Evolutionary conservation across 805 yeast species (phyloP).

Genomic region (Metschnikowia cubensis): DNA sequence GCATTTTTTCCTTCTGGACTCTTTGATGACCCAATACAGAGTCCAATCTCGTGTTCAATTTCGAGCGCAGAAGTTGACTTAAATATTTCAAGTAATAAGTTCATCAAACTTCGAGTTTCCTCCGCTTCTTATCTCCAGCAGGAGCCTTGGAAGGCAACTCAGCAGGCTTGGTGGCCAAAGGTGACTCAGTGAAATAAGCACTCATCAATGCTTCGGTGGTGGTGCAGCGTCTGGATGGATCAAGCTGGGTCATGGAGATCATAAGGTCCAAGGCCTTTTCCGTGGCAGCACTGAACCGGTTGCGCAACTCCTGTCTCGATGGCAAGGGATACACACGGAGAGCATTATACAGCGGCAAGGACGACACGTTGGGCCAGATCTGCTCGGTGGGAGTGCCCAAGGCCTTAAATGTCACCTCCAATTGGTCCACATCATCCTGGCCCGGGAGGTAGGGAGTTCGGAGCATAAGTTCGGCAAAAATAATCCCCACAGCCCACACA

Average conservation of each 20-base stretch:
- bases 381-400: conserved; percentile 93
- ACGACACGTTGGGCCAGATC: conserved; percentile 85
- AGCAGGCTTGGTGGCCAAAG: conserved; percentile 67
- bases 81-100: no score
- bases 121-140: conserved; percentile 16
- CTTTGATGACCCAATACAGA: no score
- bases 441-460: conserved; percentile 96
- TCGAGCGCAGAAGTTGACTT: no score
- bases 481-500: conserved; percentile 48
- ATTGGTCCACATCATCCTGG: conserved; percentile 80
- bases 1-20: no score
- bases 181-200: conserved; percentile 67
- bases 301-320: conserved; percentile 70
- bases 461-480: conserved; percentile 93
- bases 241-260: conserved; percentile 66
- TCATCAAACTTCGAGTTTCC: conserved; percentile 11
- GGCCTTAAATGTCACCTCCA: conserved; percentile 91
- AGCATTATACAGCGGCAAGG: conserved; percentile 71
- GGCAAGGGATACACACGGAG: conserved; percentile 80
- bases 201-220: conserved; percentile 61
- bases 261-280: conserved; percentile 76
- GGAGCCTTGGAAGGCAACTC: conserved; percentile 51
- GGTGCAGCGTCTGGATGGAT: conserved; percentile 70
- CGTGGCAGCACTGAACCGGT: conserved; percentile 86
- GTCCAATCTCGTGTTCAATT: no score